A percentile compares a stretch with the other conserved stretches of the same genome.
Evolutionary conservation across 257 asterid species (phyloP).

Genomic region (Petrea volubilis): DNA sequence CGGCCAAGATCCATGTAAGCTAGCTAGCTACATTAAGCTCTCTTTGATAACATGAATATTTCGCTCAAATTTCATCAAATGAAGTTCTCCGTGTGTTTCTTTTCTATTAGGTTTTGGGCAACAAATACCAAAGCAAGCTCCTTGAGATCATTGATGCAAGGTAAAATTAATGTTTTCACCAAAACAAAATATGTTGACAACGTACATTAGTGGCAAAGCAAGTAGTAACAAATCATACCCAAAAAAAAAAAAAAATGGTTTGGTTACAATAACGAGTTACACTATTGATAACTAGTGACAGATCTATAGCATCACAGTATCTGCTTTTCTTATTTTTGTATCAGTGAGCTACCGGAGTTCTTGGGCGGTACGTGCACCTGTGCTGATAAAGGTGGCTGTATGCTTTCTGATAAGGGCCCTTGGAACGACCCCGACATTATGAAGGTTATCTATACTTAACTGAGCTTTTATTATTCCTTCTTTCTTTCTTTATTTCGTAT

Average conservation of each 20-base stretch:
- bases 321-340: conserved; percentile 20
- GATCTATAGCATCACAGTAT: too few species aligned
- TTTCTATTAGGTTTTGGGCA: conserved; percentile 72
- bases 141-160: conserved; percentile 92
- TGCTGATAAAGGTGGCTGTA: conserved; percentile 89
- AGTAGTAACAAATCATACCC: too few species aligned
- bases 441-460: conserved; percentile 54
- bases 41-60: neutral
- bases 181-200: too few species aligned
- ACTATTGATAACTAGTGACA: too few species aligned
- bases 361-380: conserved; percentile 97
- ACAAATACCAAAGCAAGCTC: conserved; percentile 90
- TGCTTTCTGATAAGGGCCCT: conserved; percentile 93
- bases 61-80: conserved; percentile 13
- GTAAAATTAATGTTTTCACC: conserved; percentile 30
- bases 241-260: too few species aligned
- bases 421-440: conserved; percentile 89
- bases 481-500: neutral
- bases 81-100: neutral
- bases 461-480: neutral
- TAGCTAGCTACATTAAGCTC: conserved; percentile 41
- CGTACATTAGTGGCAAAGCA: too few species aligned
- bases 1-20: conserved; percentile 90
- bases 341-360: conserved; percentile 94
- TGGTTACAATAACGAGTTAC: too few species aligned